phyloP scores from a whole-genome alignment of 768 basidiomycete species.

The Kondoa malvinella region DNA sequence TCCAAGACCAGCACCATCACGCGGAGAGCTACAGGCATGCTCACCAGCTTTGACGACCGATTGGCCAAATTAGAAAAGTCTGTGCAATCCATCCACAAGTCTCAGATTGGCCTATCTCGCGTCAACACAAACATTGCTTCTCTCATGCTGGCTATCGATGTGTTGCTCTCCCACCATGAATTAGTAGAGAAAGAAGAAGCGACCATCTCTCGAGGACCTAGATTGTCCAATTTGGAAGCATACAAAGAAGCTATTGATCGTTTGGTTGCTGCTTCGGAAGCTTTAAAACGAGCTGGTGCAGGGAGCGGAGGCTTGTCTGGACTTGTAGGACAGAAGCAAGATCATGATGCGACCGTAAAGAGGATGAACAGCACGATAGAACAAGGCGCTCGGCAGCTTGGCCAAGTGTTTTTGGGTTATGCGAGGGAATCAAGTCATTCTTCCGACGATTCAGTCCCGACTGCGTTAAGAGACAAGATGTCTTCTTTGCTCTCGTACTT shows the following conservation, averaged over 20 bases:
- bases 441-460: conserved; percentile 7
- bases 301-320: not conserved
- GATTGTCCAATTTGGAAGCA: conserved; percentile 20
- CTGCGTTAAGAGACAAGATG: conserved; percentile 19
- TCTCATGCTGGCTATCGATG: conserved; percentile 25
- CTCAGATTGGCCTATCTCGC: conserved; percentile 21
- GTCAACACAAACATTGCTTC: conserved; percentile 24
- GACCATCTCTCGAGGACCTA: conserved; percentile 18
- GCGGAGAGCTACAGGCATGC: conserved; percentile 18
- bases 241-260: conserved; percentile 24
- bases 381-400: conserved; percentile 5
- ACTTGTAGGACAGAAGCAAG: conserved; percentile 10
- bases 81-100: conserved; percentile 26
- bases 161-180: conserved; percentile 24
- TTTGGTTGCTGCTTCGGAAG: conserved; percentile 22
- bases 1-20: conserved; percentile 19
- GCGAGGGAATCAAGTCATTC: conserved; percentile 22
- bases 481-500: conserved; percentile 22
- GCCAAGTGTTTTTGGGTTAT: conserved; percentile 10
- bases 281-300: conserved; percentile 16
- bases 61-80: conserved; percentile 25
- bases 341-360: conserved; percentile 22
- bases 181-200: conserved; percentile 25
- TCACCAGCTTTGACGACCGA: conserved; percentile 25
- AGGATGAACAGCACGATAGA: conserved; percentile 12